Evolutionary conservation across 495 filamentous ascomycete genomes (phyloP), one percentile per base, ranked within the genome.

Genomic region (Pyrenula massariospora): DNA sequence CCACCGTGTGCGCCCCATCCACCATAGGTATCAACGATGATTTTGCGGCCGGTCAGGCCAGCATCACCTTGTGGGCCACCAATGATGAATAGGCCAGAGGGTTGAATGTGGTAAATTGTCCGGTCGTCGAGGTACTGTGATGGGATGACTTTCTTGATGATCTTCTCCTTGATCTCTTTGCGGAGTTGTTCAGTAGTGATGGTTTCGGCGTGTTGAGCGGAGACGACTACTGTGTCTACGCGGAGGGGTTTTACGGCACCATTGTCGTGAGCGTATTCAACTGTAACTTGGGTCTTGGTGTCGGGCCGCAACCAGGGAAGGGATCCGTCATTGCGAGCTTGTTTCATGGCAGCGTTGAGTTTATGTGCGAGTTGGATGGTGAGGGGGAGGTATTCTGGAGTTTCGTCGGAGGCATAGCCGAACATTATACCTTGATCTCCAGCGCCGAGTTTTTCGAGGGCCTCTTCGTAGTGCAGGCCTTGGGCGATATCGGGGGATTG

Each of bases 371-470:
- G 82, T 56, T 90, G 82, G 63, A 96, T 77, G 61, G 93, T 96
- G 66, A 98, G 77, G 59, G 93, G 93, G 67, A 97, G 86, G 60
- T 93, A 83, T 77, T 98, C 92, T 59, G 93, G 93, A 66, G 93
- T 97, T 82, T 98, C 93, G 65, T 98, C 92, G 70, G 93, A 95
- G 67, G 93, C 93, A 84, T 98, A 98, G 63, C 93, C 93, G 75
- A 98, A 98, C 93, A 98, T 98, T 81, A 98, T 96, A 79, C 93
- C 93, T 80, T 98, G 93, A 77, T 98, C 93, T 87, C 93, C 93
- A 57, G 93, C 93, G 76, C 93, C 93, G 60, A 98, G 84, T 76
- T 95, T 86, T 84, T 98, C 93, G 58, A 98, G 84, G 62, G 88
- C 90, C 76, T 96, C 80, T 54, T 98, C 93, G 68, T 93, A 92